phyloP scores from a whole-genome alignment of 371 early-diverging fungal species.

The Vairimorpha necatrix region DNA sequence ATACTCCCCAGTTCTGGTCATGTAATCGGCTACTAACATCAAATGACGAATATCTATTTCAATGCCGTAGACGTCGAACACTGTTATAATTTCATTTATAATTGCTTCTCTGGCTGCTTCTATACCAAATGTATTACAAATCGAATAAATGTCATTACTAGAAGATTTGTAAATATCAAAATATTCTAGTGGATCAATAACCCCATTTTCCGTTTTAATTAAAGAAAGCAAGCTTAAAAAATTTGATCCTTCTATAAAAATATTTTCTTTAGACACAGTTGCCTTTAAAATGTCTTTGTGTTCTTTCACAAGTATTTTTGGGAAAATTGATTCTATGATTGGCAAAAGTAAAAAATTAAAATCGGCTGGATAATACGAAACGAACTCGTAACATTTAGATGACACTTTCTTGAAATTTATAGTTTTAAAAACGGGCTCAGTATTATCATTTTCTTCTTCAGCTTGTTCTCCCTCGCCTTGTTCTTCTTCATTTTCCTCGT shows the following conservation, averaged over 20 bases:
- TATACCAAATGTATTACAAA: slow-evolving; percentile 85
- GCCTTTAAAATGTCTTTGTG: slow-evolving; percentile 29
- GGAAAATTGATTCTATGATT: slow-evolving; percentile 39
- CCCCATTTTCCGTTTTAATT: slow-evolving; percentile 69
- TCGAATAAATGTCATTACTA: slow-evolving; percentile 90
- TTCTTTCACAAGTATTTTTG: slow-evolving; percentile 39
- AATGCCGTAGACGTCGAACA: slow-evolving; percentile 94
- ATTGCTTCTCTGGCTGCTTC: slow-evolving; percentile 92
- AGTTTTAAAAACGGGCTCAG: slow-evolving; percentile 4
- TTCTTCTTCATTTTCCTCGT: slow-evolving; percentile 25
- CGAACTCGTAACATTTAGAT: not conserved
- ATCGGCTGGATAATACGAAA: slow-evolving; percentile 38
- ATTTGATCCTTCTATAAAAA: slow-evolving; percentile 48
- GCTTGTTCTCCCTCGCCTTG: slow-evolving; percentile 19
- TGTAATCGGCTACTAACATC: slow-evolving; percentile 92
- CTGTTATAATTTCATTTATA: slow-evolving; percentile 82
- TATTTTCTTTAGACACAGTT: not conserved
- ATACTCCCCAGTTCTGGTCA: slow-evolving; percentile 67
- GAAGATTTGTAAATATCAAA: slow-evolving; percentile 65
- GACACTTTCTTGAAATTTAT: slow-evolving; percentile 37
- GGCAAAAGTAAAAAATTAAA: slow-evolving; percentile 43
- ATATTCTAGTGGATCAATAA: slow-evolving; percentile 75
- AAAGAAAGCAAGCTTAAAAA: slow-evolving; percentile 8
- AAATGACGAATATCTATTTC: slow-evolving; percentile 88
- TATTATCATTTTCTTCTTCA: slow-evolving; percentile 38